Percentiles rank a stretch among this genome's conserved stretches.
These are phyloP conservation scores for Penicillium crustosum DNA, from an alignment of 2,329 filamentous ascomycete genomes.

Conservation along the genomic window DNA sequence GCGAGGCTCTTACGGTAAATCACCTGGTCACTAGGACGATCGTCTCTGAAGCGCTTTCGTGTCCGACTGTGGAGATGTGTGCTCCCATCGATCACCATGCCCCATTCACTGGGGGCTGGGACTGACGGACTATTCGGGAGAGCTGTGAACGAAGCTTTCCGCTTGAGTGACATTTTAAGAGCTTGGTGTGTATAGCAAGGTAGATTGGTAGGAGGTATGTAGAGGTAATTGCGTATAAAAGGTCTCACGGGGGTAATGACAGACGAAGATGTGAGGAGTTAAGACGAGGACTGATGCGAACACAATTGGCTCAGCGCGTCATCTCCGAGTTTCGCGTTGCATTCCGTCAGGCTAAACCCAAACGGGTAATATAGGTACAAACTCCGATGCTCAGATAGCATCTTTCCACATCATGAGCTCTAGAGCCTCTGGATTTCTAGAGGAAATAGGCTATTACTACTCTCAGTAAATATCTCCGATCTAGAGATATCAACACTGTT, in stretches of 20 bases:
- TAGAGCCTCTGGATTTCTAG: background rate
- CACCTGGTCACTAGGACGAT: slow-evolving; percentile 56
- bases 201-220: background rate
- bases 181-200: background rate
- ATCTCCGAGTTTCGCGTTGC: slow-evolving; percentile 22
- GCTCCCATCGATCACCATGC: slow-evolving; percentile 31
- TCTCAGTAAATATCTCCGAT: background rate
- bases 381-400: slow-evolving; percentile 17
- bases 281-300: slow-evolving; percentile 6
- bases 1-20: slow-evolving; percentile 52
- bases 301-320: slow-evolving; percentile 21
- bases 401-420: background rate
- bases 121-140: slow-evolving; percentile 35
- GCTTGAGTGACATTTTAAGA: slow-evolving; percentile 55
- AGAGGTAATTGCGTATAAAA: background rate
- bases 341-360: slow-evolving; percentile 29
- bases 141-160: slow-evolving; percentile 56
- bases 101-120: slow-evolving; percentile 25
- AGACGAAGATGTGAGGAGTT: slow-evolving; percentile 4
- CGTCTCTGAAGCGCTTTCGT: slow-evolving; percentile 58
- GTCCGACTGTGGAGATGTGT: slow-evolving; percentile 57
- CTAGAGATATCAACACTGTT: background rate
- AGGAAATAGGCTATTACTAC: background rate
- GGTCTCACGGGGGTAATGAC: background rate
- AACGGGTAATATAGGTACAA: slow-evolving; percentile 30